phyloP scores from a whole-genome alignment of 129 eudicot genomes.

The Tagetes erecta region DNA sequence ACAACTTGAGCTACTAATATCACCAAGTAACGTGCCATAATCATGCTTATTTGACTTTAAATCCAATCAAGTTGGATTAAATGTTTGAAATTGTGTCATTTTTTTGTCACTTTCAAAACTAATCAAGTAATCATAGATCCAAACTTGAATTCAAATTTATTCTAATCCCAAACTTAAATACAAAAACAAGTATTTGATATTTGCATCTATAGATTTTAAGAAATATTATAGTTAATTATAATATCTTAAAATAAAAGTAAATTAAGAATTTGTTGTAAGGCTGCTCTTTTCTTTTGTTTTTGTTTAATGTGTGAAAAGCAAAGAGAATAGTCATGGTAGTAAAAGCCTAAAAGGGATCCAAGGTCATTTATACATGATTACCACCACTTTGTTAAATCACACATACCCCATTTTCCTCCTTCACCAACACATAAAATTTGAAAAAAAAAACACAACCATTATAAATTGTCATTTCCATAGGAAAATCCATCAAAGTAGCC shows the following conservation, averaged over 20 bases:
- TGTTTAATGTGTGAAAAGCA: slow-evolving; percentile 19
- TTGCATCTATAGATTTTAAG: not conserved
- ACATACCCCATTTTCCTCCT: slow-evolving; percentile 15
- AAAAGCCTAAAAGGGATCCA: slow-evolving; percentile 34
- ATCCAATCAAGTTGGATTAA: not conserved
- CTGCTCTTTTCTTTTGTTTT: not conserved
- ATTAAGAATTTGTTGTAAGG: not conserved
- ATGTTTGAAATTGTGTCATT: slow-evolving; percentile 19
- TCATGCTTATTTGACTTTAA: slow-evolving; percentile 10
- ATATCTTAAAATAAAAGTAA: not conserved
- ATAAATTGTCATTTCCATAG: slow-evolving; percentile 15
- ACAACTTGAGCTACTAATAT: not conserved
- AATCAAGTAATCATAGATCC: not conserved
- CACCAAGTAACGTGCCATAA: not conserved
- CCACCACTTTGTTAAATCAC: slow-evolving; percentile 29
- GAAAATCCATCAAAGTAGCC: not conserved
- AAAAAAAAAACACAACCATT: slow-evolving; percentile 25
- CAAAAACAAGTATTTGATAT: not conserved
- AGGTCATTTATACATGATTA: slow-evolving; percentile 30
- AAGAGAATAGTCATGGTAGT: slow-evolving; percentile 27
- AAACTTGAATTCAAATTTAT: not conserved
- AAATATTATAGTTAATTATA: not conserved
- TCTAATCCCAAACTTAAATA: slow-evolving; percentile 7
- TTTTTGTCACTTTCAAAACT: slow-evolving; percentile 9
- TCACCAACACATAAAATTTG: slow-evolving; percentile 19